Base-by-base conservation (phyloP, 2,329 filamentous ascomycete species). In the Colletotrichum orbiculare region DNA sequence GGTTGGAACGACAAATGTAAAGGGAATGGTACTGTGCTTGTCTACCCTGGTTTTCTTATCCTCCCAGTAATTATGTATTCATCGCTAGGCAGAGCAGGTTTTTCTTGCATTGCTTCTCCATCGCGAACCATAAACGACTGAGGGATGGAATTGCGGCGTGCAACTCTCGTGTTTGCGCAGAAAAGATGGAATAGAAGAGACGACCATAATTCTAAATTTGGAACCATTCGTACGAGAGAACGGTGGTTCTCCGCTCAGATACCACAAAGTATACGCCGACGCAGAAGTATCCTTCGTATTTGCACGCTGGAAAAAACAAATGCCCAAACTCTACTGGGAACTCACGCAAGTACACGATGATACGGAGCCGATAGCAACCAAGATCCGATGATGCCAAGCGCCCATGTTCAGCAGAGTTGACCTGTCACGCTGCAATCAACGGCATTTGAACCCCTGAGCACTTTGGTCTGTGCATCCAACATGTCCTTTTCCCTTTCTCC, bases 381-480 rank as follows among this genome's bases (percentile, higher is more conserved):
- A 54, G 37, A 53, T 57, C 52, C 37, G 47, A 56, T 43, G 49
- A 13, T 45, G 35, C 35, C 34, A 49, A 52, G 42, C 53, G 43
- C 25, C 25, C 46, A 62, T 11, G 53, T 64, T 61, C 50, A 39
- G 56, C 56, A 64, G 25, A 61, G 62, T 60, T 64, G 61, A 25
- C 6, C 49, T 64, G 47, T 56, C 58, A 62, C 17, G 25, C 53
- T 62, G 57, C 38, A 48, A 37, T 12, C 42, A 13, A 42, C 15
- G 12, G 35, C 52, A 56, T 57, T 33, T 37, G 39, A 55, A 53
- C 62, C 57, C 62, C 62, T 52, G 50, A 38, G 56, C 17, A 9
- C 39, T 8, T n/a, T n/a, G 47, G 58, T 39, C 53, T 17, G 63
- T 66, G 63, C 63, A 12, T 17, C 13, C n/a, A n/a, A 38, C 54